A percentile compares a stretch with the other conserved stretches of the same genome.
Conservation (phyloP, 2,329 filamentous ascomycete species). For the Penicillium sclerotiorum region DNA sequence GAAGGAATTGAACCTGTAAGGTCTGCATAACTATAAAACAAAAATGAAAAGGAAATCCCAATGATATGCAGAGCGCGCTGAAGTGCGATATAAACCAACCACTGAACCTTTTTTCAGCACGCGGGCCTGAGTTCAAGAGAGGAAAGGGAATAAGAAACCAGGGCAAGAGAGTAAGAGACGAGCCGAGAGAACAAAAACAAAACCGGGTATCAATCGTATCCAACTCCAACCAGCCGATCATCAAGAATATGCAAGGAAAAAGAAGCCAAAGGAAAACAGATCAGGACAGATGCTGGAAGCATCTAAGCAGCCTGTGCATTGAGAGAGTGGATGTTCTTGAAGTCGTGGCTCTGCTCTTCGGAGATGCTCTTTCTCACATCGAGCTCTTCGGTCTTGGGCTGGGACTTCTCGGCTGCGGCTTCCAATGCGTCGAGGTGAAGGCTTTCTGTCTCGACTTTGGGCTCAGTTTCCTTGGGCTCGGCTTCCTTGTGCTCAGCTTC, state of each 20-base stretch:
- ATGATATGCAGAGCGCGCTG: no score
- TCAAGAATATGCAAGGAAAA: background rate
- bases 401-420: background rate
- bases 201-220: conserved; percentile 2
- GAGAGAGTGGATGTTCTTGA: background rate
- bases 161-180: background rate
- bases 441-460: background rate
- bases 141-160: background rate
- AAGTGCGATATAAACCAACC: no score
- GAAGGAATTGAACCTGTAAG: no score
- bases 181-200: background rate
- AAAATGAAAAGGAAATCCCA: no score
- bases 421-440: background rate
- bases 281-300: background rate
- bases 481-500: background rate
- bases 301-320: conserved; percentile 1
- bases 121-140: no score
- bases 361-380: background rate
- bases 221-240: background rate
- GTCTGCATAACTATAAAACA: no score
- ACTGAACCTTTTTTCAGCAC: no score
- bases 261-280: background rate
- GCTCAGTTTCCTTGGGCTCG: background rate
- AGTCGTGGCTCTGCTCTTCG: background rate
- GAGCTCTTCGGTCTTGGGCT: conserved; percentile 1